These are phyloP conservation scores for Cenchrus americanus DNA, from an alignment of 176 grass and related monocot genomes.

Conservation along the genomic window DNA sequence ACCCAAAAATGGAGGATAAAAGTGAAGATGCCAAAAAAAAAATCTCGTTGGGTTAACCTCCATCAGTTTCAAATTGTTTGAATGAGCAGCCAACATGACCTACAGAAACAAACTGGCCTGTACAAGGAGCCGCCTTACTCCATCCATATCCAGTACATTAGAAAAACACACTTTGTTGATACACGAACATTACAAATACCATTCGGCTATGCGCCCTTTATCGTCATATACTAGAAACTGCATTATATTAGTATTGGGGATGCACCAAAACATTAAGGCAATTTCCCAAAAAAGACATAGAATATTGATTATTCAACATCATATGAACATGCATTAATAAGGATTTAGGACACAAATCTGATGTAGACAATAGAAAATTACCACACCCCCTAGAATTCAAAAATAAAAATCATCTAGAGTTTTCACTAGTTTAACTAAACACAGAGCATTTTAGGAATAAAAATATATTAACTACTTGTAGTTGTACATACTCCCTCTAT, in stretches of 20 bases:
- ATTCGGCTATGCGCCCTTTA: too few relatives aligned
- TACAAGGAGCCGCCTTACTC: too few relatives aligned
- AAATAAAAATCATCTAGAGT: not conserved
- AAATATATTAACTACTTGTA: too few relatives aligned
- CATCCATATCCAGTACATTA: too few relatives aligned
- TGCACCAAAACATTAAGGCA: too few relatives aligned
- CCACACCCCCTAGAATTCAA: not conserved
- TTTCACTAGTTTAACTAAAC: not conserved
- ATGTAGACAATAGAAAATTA: not conserved
- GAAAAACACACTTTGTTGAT: not conserved
- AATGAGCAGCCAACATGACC: too few relatives aligned
- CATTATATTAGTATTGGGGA: not conserved
- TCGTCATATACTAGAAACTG: not conserved
- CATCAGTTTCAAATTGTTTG: too few relatives aligned
- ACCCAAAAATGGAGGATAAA: too few relatives aligned
- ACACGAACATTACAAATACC: not conserved
- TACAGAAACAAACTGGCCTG: too few relatives aligned
- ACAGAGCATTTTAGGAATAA: not conserved
- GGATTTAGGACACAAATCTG: not conserved
- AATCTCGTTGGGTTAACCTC: not conserved
- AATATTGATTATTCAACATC: not conserved
- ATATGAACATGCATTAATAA: not conserved
- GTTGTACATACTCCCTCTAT: not conserved
- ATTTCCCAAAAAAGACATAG: not conserved
- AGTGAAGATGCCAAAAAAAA: too few relatives aligned